Evolutionary conservation across 2,329 filamentous ascomycete genomes (phyloP), one percentile per base, ranked within the genome.

Genomic region (Pestalotiopsis sp.): DNA sequence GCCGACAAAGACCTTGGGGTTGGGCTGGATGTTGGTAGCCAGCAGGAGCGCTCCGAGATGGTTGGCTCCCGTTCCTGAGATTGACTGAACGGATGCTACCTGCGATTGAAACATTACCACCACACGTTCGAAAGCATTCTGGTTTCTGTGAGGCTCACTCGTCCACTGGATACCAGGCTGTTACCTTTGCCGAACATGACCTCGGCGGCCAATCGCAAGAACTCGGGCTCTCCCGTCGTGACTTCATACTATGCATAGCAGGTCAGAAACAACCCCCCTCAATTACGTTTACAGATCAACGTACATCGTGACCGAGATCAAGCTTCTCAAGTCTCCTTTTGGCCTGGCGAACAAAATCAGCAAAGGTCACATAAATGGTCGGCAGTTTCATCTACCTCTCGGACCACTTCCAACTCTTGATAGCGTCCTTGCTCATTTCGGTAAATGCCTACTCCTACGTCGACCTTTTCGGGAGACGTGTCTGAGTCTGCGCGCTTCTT

Each of bases 381-480:
- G 11, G 27, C 1, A n/a, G 65, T 62, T 17, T 41, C 12, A 2
- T 63, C 31, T 27, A 74, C 75, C 68, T 71, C 66, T 56, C 71
- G 75, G 41, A 80, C 69, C 4, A 71, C 75, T 3, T 71, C 63
- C 20, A 80, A 67, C 64, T 80, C 78, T 68, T 78, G 74, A 64
- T 79, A 80, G 9, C 66, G 57, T 1, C 77, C 78, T 9, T 74
- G 25, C 61, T 80, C 78, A 49, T 78, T 79, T 6, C 79, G 72
- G 67, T 80, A 81, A 23, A 81, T 77, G 0, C 79, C 80, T 13
- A 80, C 78, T 12, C 79, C 79, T 4, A 82, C 70, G 63, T 81
- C 79, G 9, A 80, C 76, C 66, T 81, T 81, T 14, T 73, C 66
- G 0, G 75, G 72, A 14, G 69, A 72, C 1, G 61, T 67, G 49